Evolutionary conservation across 2,329 filamentous ascomycete genomes (phyloP).

Genomic region (Graphium sp.): DNA sequence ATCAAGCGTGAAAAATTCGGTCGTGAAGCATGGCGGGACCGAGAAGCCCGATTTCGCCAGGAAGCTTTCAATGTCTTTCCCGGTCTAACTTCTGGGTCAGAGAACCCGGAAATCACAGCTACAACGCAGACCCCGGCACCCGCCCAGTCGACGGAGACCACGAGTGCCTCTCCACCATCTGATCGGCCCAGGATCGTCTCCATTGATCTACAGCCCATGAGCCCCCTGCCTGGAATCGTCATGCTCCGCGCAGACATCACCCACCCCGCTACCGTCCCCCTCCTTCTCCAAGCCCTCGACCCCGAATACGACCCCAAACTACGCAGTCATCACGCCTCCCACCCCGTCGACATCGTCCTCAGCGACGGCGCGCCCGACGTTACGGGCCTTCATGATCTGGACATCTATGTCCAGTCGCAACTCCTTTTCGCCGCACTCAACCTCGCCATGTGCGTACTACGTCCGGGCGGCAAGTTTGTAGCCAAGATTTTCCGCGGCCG

Average conservation of each 20-base stretch:
- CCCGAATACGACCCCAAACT: conserved; percentile 37
- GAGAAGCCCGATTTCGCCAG: conserved; percentile 49
- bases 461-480: conserved; percentile 88
- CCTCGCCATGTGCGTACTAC: conserved; percentile 79
- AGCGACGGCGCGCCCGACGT: conserved; percentile 95
- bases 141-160: conserved; percentile 39
- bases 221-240: conserved; percentile 78
- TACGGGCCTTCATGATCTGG: conserved; percentile 88
- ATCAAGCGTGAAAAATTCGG: conserved; percentile 91
- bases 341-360: conserved; percentile 82
- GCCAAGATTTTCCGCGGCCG: conserved; percentile 94
- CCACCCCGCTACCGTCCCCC: conserved; percentile 83
- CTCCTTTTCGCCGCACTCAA: conserved; percentile 89
- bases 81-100: conserved; percentile 5
- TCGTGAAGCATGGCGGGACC: conserved; percentile 71
- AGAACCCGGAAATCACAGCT: conserved; percentile 3
- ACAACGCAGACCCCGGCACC: conserved; percentile 4
- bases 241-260: conserved; percentile 93
- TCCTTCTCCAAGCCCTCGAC: conserved; percentile 73
- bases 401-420: conserved; percentile 96
- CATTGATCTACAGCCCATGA: conserved; percentile 93
- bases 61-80: conserved; percentile 38
- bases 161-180: no score
- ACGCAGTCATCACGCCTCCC: conserved; percentile 34
- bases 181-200: conserved; percentile 96